Evolutionary conservation across 768 basidiomycete species (phyloP).

Genomic region (Leccinum variicolor): DNA sequence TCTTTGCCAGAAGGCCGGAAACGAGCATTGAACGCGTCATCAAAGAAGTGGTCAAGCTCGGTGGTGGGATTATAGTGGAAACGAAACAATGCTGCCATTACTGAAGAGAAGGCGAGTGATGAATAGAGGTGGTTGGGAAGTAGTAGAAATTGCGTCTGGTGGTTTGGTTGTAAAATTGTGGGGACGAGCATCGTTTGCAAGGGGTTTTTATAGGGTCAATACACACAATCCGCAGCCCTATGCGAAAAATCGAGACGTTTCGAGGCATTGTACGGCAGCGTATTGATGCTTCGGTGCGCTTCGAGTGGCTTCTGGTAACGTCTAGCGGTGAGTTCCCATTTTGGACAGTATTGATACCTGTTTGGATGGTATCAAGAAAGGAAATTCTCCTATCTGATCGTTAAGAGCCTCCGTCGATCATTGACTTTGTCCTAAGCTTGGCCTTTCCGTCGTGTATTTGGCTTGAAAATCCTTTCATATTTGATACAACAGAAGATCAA

Average conservation of each 20-base stretch:
- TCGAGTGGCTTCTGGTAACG: not conserved
- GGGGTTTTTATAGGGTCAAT: not conserved
- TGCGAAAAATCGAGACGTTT: not conserved
- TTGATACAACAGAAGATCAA: not conserved
- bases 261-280: not conserved
- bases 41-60: not conserved
- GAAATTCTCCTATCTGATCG: not conserved
- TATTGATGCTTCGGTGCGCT: not conserved
- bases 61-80: conserved; percentile 3
- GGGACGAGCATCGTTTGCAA: not conserved
- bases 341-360: not conserved
- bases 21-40: conserved; percentile 4
- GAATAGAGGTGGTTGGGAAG: not conserved
- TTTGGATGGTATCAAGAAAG: not conserved
- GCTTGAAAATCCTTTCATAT: not conserved
- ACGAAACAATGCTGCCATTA: conserved; percentile 2
- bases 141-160: not conserved
- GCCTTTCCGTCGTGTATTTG: no score
- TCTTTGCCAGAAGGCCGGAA: conserved; percentile 9
- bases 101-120: conserved; percentile 1
- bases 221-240: not conserved
- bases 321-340: not conserved
- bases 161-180: not conserved
- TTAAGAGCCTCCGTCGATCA: no score
- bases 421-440: no score